Evolutionary conservation across 2,329 filamentous ascomycete genomes (phyloP).

Genomic region (Claviceps quebecensis): DNA sequence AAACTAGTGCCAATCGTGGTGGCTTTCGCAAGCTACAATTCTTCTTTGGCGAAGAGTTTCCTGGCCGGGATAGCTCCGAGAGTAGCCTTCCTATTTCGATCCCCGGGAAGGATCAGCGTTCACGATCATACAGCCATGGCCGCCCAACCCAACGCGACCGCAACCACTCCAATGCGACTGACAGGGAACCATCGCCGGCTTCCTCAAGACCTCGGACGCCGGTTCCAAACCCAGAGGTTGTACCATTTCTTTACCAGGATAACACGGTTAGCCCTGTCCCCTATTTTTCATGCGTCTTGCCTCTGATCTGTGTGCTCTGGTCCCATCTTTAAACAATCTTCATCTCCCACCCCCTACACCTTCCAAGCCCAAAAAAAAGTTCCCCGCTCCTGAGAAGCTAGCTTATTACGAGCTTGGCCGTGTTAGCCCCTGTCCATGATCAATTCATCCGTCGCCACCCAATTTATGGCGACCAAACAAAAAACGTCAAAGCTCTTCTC

Average conservation of each 20-base stretch:
- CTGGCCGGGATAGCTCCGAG: conserved; percentile 60
- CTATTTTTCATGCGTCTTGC: conserved; percentile 3
- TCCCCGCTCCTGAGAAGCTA: neutral
- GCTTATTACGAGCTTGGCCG: neutral
- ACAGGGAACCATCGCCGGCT: conserved; percentile 62
- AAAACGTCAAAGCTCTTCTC: neutral
- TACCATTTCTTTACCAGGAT: conserved; percentile 94
- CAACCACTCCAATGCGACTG: conserved; percentile 65
- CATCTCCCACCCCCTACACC: neutral
- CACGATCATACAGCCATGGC: conserved; percentile 47
- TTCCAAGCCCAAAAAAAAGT: neutral
- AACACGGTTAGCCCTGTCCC: conserved; percentile 39
- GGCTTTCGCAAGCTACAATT: conserved; percentile 74
- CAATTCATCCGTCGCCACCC: conserved; percentile 1
- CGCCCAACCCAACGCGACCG: conserved; percentile 51
- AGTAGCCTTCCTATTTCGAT: conserved; percentile 41
- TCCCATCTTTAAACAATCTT: conserved; percentile 1
- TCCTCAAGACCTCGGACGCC: conserved; percentile 73
- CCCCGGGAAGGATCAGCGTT: conserved; percentile 43
- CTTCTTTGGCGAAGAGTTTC: conserved; percentile 86
- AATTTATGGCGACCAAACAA: neutral
- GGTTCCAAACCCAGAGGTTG: conserved; percentile 78
- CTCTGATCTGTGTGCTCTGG: neutral
- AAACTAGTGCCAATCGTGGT: conserved; percentile 53
- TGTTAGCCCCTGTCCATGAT: conserved; percentile 1